Evolutionary conservation across 495 filamentous ascomycete genomes (phyloP), one percentile per base, ranked within the genome.

Genomic region (Lophiostoma macrostomum): DNA sequence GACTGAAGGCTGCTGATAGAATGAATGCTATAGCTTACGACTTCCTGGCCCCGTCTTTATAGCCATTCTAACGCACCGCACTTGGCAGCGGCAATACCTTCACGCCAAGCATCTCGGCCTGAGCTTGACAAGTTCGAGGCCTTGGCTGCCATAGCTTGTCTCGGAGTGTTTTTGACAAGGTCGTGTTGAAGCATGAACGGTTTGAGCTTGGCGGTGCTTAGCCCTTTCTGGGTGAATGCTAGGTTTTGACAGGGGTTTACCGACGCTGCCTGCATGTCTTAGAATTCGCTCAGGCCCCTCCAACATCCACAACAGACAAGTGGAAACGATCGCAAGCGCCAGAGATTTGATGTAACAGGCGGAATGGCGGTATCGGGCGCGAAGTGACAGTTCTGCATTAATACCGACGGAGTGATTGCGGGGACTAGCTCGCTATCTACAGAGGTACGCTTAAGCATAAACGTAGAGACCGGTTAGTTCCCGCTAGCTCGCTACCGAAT

Each of bases 111-210:
- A 11, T 13, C 27, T 18, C 31, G 24, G 19, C 14, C 36, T 42
- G 31, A 52, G 49, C 49, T 52, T 52, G 25, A 52, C 14, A 1
- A n/a, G 27, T 35, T 28, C 22, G 6, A 19, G 10, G 16, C 37
- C 49, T 52, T 52, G 49, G 49, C 49, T n/a, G 18, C 24, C 5
- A 25, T 52, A 52, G 49, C 49, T 32, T 42, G 49, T 52, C 36
- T 41, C 37, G 20, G 7, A 6, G 13, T 11, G 10, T 10, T 27
- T 14, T 3, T 28, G 49, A 52, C 49, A 25, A 7, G 12, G 5
- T 18, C n/a, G 16, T 38, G 46, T 8, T 50, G 46, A 14, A 4
- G 28, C 49, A 34, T 19, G 49, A 30, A 34, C 11, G 13, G 49
- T 52, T 42, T 52, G 37, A 43, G 38, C 49, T 30, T 20, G 27